Conservation (phyloP, 2,329 filamentous ascomycete genomes). For the Hypoxylon sp. region DNA sequence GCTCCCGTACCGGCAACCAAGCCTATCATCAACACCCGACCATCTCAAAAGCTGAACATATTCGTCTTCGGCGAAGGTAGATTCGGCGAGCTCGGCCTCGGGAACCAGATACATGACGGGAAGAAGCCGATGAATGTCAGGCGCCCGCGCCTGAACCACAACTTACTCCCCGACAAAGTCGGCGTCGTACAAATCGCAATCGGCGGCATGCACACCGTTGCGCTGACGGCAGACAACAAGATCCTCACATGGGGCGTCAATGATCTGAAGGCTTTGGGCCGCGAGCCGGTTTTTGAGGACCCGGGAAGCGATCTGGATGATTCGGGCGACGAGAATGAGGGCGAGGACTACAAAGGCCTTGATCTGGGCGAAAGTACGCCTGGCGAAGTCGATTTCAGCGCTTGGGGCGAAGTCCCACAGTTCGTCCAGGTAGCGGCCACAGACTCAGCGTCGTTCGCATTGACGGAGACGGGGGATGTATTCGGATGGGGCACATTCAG, state of each 20-base stretch:
- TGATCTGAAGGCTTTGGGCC: constrained; percentile 84
- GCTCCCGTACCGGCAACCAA: neutral
- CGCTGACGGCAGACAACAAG: constrained; percentile 83
- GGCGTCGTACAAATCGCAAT: constrained; percentile 82
- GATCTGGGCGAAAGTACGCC: constrained; percentile 76
- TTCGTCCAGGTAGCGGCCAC: constrained; percentile 76
- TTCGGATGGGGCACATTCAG: constrained; percentile 90
- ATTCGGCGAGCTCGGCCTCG: constrained; percentile 86
- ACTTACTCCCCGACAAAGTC: constrained; percentile 68
- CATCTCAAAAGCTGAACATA: constrained; percentile 68
- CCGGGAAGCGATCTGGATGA: constrained; percentile 66
- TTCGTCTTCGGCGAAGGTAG: constrained; percentile 86
- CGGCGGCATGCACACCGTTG: constrained; percentile 86
- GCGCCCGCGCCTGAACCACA: constrained; percentile 78
- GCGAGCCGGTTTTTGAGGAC: constrained; percentile 62
- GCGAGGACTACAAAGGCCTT: constrained; percentile 53
- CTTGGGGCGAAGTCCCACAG: constrained; percentile 50
- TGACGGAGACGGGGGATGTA: constrained; percentile 81
- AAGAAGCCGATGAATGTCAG: constrained; percentile 79
- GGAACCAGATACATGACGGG: constrained; percentile 72
- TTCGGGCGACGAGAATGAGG: constrained; percentile 62
- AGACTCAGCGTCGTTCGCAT: constrained; percentile 81
- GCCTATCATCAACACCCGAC: constrained; percentile 8
- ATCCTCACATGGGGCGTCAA: constrained; percentile 92
- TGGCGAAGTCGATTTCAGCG: constrained; percentile 66